Evolutionary conservation across 202 grass and related monocot species (phyloP), one percentile per base, ranked within the genome.

Genomic region (Panicum hallii): DNA sequence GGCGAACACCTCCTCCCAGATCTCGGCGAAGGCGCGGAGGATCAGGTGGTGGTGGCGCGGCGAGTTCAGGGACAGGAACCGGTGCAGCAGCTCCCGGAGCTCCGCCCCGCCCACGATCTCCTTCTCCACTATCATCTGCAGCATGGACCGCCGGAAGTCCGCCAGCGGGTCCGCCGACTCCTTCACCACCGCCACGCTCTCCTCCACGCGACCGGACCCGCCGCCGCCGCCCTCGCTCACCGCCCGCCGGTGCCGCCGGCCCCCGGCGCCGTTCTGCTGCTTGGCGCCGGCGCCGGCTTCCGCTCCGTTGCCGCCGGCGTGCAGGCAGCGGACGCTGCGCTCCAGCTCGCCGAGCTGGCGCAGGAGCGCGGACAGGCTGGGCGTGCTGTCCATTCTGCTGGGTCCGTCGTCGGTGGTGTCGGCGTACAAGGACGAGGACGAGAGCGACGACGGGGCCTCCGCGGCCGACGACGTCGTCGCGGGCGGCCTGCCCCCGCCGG

Each of bases 51-150:
- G 95, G 83, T 95, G 88, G 19, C 36, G 64, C 54, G 93, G 83
- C 63, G 85, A 67, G 88, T 97, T 97, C 63, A 97, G 92, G 10
- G 90, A 83, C 46, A 97, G 87, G 83, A 97, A 94, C 30, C 92
- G 93, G 22, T 71, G 81, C 42, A 98, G 93, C 38, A 95, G 89
- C 60, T 92, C 93, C 9, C 83, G 82, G 11, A 95, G 89, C 81
- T 98, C 95, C 1, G 75, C 83, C 22, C 87, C 80, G 54, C 87
- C 93, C 64, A 92, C 55, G 75, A 98, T 98, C 89, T 93, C 93
- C 23, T 95, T 93, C 85, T 98, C 95, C 75, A 95, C 91, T 63
- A 98, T 93, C 95, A 98, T 98, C 77, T 93, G 95, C 77, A 98
- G 74, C 93, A 98, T 98, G 4, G 95, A 98, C 66, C 61, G 55